phyloP scores from a whole-genome alignment of 2,329 filamentous ascomycete genomes.

The Aspergillus uvarum region DNA sequence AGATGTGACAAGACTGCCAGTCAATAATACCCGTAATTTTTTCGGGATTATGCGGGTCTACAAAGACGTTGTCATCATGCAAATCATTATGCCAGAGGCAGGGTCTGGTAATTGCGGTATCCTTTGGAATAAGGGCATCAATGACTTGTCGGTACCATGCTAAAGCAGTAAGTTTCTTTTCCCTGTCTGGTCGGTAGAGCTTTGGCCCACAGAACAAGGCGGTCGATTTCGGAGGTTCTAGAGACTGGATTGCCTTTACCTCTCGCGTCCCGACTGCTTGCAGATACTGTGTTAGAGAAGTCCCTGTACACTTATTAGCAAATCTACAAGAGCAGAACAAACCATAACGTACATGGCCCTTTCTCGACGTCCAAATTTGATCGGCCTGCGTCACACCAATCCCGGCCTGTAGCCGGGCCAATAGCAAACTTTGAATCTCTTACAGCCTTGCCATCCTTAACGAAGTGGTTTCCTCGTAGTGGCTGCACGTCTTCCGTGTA shows the following conservation, averaged over 20 bases:
- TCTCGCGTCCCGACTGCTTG: constrained; percentile 28
- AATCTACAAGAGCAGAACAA: constrained; percentile 12
- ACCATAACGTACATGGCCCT: constrained; percentile 28
- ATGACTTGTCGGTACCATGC: constrained; percentile 25
- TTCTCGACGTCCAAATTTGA: constrained; percentile 24
- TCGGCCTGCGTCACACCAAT: constrained; percentile 29
- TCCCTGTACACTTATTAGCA: constrained; percentile 24
- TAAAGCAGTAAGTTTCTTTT: constrained; percentile 28
- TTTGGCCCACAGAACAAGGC: constrained; percentile 32
- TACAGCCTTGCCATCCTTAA: constrained; percentile 24
- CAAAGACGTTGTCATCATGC: constrained; percentile 33
- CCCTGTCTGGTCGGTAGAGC: constrained; percentile 25
- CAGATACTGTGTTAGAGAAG: constrained; percentile 25
- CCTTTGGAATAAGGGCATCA: constrained; percentile 25
- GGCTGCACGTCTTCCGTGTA: constrained; percentile 24
- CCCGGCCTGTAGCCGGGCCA: constrained; percentile 27
- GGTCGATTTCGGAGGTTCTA: constrained; percentile 25
- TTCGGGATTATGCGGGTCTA: constrained; percentile 29
- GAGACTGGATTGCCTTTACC: constrained; percentile 21
- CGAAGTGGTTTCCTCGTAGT: constrained; percentile 20
- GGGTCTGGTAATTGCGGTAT: constrained; percentile 21
- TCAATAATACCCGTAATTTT: constrained; percentile 33
- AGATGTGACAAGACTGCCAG: constrained; percentile 33
- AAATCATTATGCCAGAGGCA: constrained; percentile 33
- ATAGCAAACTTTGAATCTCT: constrained; percentile 25